phyloP scores from a whole-genome alignment of 1,284 basidiomycete genomes.

The Pseudozyma flocculosa region DNA sequence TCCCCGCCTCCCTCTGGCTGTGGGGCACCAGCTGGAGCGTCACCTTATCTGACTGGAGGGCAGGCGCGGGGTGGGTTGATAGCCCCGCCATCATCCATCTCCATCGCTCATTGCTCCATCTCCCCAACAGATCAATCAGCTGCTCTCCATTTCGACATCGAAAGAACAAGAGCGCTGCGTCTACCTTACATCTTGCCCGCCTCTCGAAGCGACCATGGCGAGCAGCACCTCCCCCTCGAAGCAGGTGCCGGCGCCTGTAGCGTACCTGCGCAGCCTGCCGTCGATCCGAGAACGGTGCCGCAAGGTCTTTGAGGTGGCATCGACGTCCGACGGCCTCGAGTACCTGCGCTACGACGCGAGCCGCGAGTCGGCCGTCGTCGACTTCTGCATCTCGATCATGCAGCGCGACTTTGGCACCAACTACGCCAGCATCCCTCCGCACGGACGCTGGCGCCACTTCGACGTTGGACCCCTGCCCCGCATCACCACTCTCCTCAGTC shows the following conservation, averaged over 20 bases:
- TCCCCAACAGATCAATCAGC: too few relatives aligned
- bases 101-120: too few relatives aligned
- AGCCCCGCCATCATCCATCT: too few relatives aligned
- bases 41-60: too few relatives aligned
- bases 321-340: constrained; percentile 68
- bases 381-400: constrained; percentile 79
- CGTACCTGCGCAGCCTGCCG: constrained; percentile 76
- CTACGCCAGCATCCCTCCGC: constrained; percentile 77
- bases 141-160: too few relatives aligned
- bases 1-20: too few relatives aligned
- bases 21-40: too few relatives aligned
- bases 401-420: constrained; percentile 79
- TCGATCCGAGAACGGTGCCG: constrained; percentile 81
- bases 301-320: constrained; percentile 72
- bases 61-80: too few relatives aligned
- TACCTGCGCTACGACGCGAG: constrained; percentile 83
- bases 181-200: too few relatives aligned
- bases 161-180: too few relatives aligned
- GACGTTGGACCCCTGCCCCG: constrained; percentile 38
- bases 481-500: constrained; percentile 29
- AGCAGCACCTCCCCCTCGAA: neutral
- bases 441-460: constrained; percentile 88
- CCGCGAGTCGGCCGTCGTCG: constrained; percentile 71
- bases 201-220: too few relatives aligned
- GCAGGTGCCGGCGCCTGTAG: constrained; percentile 9